A percentile compares a stretch with the other conserved stretches of the same genome.
These are phyloP conservation scores for Rubia peregrina DNA, from an alignment of 305 asterid species.

Conservation along the genomic window DNA sequence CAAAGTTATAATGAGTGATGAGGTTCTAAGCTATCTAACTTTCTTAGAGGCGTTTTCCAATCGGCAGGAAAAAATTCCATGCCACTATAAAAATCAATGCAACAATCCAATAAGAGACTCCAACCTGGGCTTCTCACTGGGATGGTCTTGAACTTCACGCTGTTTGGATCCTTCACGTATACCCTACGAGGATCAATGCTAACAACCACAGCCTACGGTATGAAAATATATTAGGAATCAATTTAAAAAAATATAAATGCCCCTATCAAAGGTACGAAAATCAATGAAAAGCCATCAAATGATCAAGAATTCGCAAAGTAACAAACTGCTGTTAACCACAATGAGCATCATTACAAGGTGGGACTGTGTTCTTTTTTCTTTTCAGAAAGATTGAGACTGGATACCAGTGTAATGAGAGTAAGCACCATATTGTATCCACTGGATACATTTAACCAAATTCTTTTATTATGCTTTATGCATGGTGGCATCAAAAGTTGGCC, in stretches of 20 bases:
- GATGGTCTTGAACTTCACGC: slow-evolving; percentile 61
- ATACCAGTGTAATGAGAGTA: no score
- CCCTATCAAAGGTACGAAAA: background rate
- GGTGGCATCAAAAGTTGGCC: background rate
- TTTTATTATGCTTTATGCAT: background rate
- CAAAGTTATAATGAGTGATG: background rate
- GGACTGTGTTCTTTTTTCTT: no score
- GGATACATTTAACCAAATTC: background rate
- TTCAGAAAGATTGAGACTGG: no score
- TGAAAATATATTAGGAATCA: slow-evolving; percentile 3
- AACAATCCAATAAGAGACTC: slow-evolving; percentile 2
- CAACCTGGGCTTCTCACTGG: slow-evolving; percentile 70
- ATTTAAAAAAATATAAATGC: background rate
- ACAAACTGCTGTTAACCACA: background rate
- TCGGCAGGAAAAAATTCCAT: background rate
- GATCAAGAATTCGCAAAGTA: background rate
- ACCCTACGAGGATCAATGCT: slow-evolving; percentile 95
- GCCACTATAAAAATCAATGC: background rate
- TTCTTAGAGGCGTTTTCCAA: background rate
- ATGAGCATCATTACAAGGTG: background rate
- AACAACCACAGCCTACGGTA: slow-evolving; percentile 80
- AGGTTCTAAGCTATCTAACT: background rate
- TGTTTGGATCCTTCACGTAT: slow-evolving; percentile 57
- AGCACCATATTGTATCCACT: background rate
- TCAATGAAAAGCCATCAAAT: background rate